Evolutionary conservation across 139 green algal genomes (phyloP).

Genomic region (Chlamydomonas sp.): DNA sequence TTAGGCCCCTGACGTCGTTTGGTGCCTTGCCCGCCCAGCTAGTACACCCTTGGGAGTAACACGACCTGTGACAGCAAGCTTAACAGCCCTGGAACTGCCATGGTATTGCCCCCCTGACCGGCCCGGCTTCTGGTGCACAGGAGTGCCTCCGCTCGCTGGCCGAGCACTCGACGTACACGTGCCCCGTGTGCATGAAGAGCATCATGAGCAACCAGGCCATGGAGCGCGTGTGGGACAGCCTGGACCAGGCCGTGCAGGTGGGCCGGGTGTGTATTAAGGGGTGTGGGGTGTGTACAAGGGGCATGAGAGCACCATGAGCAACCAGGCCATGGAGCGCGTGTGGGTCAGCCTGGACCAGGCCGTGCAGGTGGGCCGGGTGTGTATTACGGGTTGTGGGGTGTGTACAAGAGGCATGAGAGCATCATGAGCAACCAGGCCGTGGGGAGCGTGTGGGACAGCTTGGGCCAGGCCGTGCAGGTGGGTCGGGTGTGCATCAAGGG

Average conservation of each 20-base stretch:
- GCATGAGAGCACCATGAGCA: slow-evolving; percentile 49
- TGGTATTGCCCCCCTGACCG: not conserved
- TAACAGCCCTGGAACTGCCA: not conserved
- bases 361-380: slow-evolving; percentile 5
- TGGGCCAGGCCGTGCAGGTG: slow-evolving; percentile 52
- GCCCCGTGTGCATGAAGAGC: slow-evolving; percentile 79
- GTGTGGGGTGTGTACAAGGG: not conserved
- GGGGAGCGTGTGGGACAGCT: slow-evolving; percentile 58
- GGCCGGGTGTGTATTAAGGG: not conserved
- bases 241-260: slow-evolving; percentile 61
- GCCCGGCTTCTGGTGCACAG: not conserved
- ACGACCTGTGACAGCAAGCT: not conserved
- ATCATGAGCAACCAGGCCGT: slow-evolving; percentile 48
- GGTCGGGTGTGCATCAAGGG: not conserved
- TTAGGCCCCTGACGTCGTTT: too few species aligned
- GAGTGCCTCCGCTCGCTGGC: slow-evolving; percentile 59
- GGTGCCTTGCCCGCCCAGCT: too few species aligned
- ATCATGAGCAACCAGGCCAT: slow-evolving; percentile 71
- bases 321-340: slow-evolving; percentile 55
- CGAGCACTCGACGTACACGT: slow-evolving; percentile 56
- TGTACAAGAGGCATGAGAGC: not conserved
- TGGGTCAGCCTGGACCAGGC: slow-evolving; percentile 72
- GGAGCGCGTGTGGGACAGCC: slow-evolving; percentile 59
- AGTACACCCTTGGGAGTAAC: too few species aligned
- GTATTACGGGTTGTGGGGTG: not conserved